Percentiles rank a stretch among this genome's conserved stretches.
phyloP scores from a whole-genome alignment of 2,329 filamentous ascomycete genomes.

The Aspergillus alliaceus region DNA sequence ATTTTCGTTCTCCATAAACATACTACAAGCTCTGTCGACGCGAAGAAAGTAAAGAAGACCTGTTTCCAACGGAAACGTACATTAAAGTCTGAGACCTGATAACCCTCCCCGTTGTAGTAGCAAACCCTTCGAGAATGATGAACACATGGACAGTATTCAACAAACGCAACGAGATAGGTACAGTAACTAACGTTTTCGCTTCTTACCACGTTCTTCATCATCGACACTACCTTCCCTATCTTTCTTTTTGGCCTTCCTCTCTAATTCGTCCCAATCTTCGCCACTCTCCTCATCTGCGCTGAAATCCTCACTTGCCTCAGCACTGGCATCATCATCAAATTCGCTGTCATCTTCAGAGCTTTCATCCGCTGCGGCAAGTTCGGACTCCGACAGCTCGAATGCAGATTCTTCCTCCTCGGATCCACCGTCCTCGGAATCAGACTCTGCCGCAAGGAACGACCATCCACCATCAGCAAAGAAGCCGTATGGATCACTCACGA shows the following conservation, averaged over 20 bases:
- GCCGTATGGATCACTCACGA: conserved; percentile 86
- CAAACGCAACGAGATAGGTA: too few species aligned
- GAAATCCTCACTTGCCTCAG: conserved; percentile 67
- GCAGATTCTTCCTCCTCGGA: conserved; percentile 85
- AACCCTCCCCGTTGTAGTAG: background rate
- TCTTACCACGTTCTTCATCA: conserved; percentile 64
- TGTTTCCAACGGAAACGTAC: too few species aligned
- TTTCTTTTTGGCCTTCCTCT: conserved; percentile 75
- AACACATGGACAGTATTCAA: too few species aligned
- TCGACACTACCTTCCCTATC: conserved; percentile 56
- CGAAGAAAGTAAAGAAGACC: too few species aligned
- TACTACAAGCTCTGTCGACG: too few species aligned
- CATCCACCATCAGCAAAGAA: conserved; percentile 97
- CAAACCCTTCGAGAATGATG: background rate
- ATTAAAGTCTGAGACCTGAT: too few species aligned
- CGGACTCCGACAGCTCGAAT: conserved; percentile 86
- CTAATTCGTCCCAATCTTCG: conserved; percentile 92
- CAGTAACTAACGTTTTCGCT: conserved; percentile 65
- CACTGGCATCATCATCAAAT: conserved; percentile 87
- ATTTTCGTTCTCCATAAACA: too few species aligned
- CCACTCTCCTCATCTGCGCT: conserved; percentile 68
- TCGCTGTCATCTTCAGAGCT: conserved; percentile 87
- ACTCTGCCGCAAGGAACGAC: conserved; percentile 86
- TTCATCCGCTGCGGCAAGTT: conserved; percentile 71
- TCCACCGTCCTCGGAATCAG: conserved; percentile 75